These are phyloP conservation scores for Ailanthus altissimus DNA, from an alignment of 345 rosid species.

Conservation along the genomic window DNA sequence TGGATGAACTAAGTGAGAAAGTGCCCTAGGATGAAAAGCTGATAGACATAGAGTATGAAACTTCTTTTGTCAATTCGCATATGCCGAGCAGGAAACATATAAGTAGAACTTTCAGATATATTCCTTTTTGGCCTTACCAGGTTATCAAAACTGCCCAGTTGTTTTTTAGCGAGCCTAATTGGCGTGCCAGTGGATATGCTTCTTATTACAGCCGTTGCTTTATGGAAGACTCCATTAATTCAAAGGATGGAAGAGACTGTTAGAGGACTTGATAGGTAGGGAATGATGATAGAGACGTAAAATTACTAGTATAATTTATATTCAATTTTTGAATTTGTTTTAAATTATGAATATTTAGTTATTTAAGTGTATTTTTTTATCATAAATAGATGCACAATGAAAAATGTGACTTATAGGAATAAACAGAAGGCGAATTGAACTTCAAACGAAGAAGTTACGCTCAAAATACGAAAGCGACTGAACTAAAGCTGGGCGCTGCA, in stretches of 20 bases:
- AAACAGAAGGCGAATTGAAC: too few relatives aligned
- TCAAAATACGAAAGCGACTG: too few relatives aligned
- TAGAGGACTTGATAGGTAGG: slow-evolving; percentile 85
- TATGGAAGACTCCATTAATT: slow-evolving; percentile 83
- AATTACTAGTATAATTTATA: too few relatives aligned
- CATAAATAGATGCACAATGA: too few relatives aligned
- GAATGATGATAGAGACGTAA: too few relatives aligned
- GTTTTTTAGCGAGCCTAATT: slow-evolving; percentile 58
- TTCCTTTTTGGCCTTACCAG: slow-evolving; percentile 31
- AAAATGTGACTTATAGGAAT: too few relatives aligned
- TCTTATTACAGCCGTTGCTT: slow-evolving; percentile 58
- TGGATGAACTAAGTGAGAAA: slow-evolving; percentile 78
- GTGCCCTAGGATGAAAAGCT: slow-evolving; percentile 54
- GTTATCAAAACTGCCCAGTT: slow-evolving; percentile 65
- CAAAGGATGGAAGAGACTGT: slow-evolving; percentile 81
- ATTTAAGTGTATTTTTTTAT: too few relatives aligned
- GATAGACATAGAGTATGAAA: slow-evolving; percentile 53
- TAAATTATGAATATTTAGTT: too few relatives aligned
- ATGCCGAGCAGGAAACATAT: background rate
- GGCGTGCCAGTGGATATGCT: slow-evolving; percentile 65
- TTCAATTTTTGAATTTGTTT: too few relatives aligned
- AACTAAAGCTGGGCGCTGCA: too few relatives aligned
- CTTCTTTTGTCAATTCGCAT: background rate
- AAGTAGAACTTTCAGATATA: background rate
- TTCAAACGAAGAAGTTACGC: too few relatives aligned